Conservation (phyloP, 257 asterid species). For the Solanum medicagineum region DNA sequence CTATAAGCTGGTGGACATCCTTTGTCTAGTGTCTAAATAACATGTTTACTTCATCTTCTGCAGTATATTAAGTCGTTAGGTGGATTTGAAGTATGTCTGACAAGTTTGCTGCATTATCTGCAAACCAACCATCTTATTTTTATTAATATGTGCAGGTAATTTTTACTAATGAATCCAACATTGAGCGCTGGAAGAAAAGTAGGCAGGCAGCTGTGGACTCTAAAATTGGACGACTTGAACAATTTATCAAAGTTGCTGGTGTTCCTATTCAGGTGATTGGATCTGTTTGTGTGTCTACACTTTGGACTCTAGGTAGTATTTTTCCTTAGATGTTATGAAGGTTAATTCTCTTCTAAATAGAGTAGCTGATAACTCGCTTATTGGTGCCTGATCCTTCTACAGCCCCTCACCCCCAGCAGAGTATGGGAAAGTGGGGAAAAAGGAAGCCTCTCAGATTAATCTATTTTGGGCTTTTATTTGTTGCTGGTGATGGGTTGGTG, state of each 20-base stretch:
- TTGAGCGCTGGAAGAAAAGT: slow-evolving; percentile 95
- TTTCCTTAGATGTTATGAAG: neutral
- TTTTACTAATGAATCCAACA: slow-evolving; percentile 87
- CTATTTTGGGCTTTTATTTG: neutral
- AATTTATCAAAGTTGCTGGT: slow-evolving; percentile 63
- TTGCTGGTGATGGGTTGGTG: neutral
- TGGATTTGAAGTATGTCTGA: neutral
- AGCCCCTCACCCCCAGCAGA: neutral
- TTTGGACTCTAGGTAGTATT: neutral
- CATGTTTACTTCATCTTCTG: neutral
- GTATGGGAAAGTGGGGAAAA: neutral
- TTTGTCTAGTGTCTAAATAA: slow-evolving; percentile 1
- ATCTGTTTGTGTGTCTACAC: neutral
- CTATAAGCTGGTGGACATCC: slow-evolving; percentile 73
- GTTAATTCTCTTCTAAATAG: neutral
- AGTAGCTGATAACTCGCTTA: neutral
- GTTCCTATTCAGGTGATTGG: slow-evolving; percentile 83
- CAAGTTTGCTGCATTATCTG: neutral
- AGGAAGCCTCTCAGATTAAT: neutral
- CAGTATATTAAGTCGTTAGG: neutral
- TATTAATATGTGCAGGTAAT: slow-evolving; percentile 41
- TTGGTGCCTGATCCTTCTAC: neutral
- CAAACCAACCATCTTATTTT: neutral
- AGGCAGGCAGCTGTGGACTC: slow-evolving; percentile 93
- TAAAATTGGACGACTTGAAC: slow-evolving; percentile 79